A percentile compares a stretch with the other conserved stretches of the same genome.
phyloP scores from a whole-genome alignment of 805 yeast species.

The Hanseniaspora lindneri region DNA sequence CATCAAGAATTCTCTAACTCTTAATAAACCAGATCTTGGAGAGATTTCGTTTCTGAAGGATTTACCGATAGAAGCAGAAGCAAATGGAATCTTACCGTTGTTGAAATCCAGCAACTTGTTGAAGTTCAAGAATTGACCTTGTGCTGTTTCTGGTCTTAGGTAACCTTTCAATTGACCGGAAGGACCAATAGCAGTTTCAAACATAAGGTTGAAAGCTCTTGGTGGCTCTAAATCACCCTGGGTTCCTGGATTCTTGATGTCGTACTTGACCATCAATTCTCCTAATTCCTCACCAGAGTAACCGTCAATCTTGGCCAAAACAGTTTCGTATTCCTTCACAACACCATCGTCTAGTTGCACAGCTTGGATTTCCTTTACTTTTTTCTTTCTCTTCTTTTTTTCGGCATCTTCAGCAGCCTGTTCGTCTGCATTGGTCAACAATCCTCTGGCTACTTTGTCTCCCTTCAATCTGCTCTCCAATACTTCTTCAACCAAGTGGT shows the following conservation, averaged over 20 bases:
- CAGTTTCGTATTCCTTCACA: constrained; percentile 68
- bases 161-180: constrained; percentile 92
- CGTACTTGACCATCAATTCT: constrained; percentile 66
- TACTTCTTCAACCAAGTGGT: constrained; percentile 95
- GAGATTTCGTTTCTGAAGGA: constrained; percentile 98
- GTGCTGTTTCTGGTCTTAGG: constrained; percentile 98
- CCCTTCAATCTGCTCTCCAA: constrained; percentile 93
- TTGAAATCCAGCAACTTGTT: constrained; percentile 85
- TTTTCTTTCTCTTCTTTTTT: constrained; percentile 88
- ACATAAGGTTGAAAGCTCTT: constrained; percentile 93
- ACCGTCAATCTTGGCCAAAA: constrained; percentile 91
- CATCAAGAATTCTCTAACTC: constrained; percentile 98
- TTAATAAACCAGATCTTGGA: constrained; percentile 91
- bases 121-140: constrained; percentile 96
- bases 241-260: constrained; percentile 85
- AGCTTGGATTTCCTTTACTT: constrained; percentile 88
- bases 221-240: constrained; percentile 81
- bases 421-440: constrained; percentile 39
- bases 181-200: constrained; percentile 98
- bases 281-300: constrained; percentile 88
- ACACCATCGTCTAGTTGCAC: constrained; percentile 71
- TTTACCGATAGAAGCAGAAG: constrained; percentile 98
- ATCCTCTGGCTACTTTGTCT: constrained; percentile 91
- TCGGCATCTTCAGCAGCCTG: constrained; percentile 61
- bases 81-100: constrained; percentile 95